These are phyloP conservation scores for Setaria viridis DNA, from an alignment of 202 grass and related monocot genomes.

Conservation along the genomic window DNA sequence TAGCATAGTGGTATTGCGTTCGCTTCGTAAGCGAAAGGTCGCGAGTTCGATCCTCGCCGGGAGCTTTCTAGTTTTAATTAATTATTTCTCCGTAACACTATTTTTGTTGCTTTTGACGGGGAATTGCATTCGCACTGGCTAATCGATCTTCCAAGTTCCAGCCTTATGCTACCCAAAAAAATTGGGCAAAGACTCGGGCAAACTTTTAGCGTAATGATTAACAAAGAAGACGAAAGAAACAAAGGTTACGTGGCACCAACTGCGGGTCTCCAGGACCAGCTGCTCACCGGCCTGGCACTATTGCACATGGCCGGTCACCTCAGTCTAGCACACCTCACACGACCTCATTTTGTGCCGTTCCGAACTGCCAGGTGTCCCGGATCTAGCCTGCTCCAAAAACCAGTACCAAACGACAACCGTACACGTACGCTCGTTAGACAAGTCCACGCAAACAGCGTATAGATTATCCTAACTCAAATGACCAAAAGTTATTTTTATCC, in stretches of 20 bases:
- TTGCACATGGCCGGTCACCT: slow-evolving; percentile 18
- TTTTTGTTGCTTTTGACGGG: background rate
- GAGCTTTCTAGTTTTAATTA: slow-evolving; percentile 16
- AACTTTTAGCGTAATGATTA: slow-evolving; percentile 1
- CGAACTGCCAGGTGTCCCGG: background rate
- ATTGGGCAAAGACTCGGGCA: background rate
- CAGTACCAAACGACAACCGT: background rate
- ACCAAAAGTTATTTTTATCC: too few species aligned
- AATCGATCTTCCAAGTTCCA: background rate
- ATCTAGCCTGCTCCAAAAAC: background rate
- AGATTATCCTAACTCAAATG: background rate
- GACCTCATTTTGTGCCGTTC: background rate
- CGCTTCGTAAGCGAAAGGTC: slow-evolving; percentile 91
- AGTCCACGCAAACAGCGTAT: background rate
- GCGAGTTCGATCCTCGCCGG: slow-evolving; percentile 89
- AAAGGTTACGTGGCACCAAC: background rate
- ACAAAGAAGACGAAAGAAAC: background rate
- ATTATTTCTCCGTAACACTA: too few species aligned
- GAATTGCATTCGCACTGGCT: background rate
- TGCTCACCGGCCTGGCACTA: background rate
- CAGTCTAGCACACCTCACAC: background rate
- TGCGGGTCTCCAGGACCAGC: slow-evolving; percentile 18
- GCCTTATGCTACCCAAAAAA: background rate
- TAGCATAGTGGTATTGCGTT: slow-evolving; percentile 87
- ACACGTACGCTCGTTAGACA: background rate